A percentile compares a stretch with the other conserved stretches of the same genome.
Conservation (phyloP, 108 stramenopile genomes). For the Cylindrotheca fusiformis region DNA sequence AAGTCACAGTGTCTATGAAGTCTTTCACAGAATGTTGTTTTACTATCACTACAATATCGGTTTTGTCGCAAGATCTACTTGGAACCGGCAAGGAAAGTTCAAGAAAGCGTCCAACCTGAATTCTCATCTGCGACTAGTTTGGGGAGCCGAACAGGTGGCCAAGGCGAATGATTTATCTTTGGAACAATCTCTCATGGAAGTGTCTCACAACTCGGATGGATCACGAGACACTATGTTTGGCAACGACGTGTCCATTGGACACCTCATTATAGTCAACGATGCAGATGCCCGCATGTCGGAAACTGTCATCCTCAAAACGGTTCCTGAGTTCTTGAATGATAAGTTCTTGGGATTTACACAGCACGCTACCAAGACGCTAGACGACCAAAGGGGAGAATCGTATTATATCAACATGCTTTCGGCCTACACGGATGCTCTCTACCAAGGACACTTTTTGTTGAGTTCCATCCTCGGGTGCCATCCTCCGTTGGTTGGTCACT, state of each 20-base stretch:
- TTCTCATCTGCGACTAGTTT: constrained; percentile 43
- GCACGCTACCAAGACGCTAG: constrained; percentile 57
- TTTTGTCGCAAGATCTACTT: constrained; percentile 47
- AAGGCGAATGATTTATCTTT: constrained; percentile 16
- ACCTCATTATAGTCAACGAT: constrained; percentile 46
- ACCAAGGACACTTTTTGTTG: constrained; percentile 51
- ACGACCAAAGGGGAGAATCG: constrained; percentile 46
- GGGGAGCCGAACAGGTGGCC: constrained; percentile 41
- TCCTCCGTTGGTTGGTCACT: constrained; percentile 61
- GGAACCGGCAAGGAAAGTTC: constrained; percentile 55
- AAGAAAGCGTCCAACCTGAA: constrained; percentile 64
- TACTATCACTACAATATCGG: constrained; percentile 57
- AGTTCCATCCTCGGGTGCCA: constrained; percentile 52
- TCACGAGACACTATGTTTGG: constrained; percentile 51
- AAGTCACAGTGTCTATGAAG: constrained; percentile 49
- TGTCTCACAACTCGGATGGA: constrained; percentile 43
- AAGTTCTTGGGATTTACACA: constrained; percentile 50
- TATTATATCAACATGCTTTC: constrained; percentile 46
- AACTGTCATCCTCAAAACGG: constrained; percentile 48
- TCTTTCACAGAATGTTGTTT: constrained; percentile 53
- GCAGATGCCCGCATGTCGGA: constrained; percentile 54
- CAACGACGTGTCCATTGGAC: constrained; percentile 35
- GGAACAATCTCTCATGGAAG: constrained; percentile 35
- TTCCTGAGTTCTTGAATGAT: constrained; percentile 57
- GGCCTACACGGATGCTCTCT: constrained; percentile 50